Evolutionary conservation across 1,284 basidiomycete genomes (phyloP).

Genomic region (Rhodotorula sp.): DNA sequence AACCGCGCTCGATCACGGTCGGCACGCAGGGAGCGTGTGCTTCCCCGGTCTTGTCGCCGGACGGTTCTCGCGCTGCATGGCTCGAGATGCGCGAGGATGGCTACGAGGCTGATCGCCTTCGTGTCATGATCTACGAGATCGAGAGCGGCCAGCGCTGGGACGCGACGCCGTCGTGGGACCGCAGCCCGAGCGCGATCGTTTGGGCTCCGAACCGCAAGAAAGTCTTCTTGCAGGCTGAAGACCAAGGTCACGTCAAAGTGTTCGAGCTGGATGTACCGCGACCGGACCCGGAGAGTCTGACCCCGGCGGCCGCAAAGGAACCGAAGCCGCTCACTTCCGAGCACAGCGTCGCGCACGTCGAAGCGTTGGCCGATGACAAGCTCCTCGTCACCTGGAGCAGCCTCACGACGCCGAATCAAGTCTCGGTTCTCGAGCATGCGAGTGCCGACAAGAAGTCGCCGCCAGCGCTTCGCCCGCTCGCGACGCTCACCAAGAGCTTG

Average conservation of each 20-base stretch:
- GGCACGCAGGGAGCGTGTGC: constrained; percentile 78
- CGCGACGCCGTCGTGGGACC: constrained; percentile 76
- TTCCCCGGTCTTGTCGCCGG: constrained; percentile 60
- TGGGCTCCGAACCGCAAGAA: constrained; percentile 69
- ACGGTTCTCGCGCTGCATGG: constrained; percentile 70
- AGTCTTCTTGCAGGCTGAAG: constrained; percentile 69
- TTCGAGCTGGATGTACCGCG: constrained; percentile 59
- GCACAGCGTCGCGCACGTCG: constrained; percentile 56
- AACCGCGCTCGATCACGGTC: constrained; percentile 60
- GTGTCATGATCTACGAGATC: constrained; percentile 70
- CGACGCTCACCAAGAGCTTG: constrained; percentile 52
- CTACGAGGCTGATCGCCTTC: constrained; percentile 65
- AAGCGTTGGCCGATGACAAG: not conserved
- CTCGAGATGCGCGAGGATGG: constrained; percentile 76
- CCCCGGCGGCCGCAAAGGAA: constrained; percentile 51
- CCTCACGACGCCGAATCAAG: constrained; percentile 69
- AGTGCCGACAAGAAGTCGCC: not conserved
- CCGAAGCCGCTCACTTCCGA: constrained; percentile 62
- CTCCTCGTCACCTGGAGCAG: constrained; percentile 58
- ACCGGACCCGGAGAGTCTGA: constrained; percentile 57
- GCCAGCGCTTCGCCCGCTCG: constrained; percentile 12
- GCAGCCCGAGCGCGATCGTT: constrained; percentile 59
- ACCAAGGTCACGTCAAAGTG: constrained; percentile 60
- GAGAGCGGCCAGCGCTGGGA: constrained; percentile 62
- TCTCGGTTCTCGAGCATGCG: constrained; percentile 51